These are phyloP conservation scores for Inonotus obliquus DNA, from an alignment of 1,284 basidiomycete genomes.

Conservation along the genomic window DNA sequence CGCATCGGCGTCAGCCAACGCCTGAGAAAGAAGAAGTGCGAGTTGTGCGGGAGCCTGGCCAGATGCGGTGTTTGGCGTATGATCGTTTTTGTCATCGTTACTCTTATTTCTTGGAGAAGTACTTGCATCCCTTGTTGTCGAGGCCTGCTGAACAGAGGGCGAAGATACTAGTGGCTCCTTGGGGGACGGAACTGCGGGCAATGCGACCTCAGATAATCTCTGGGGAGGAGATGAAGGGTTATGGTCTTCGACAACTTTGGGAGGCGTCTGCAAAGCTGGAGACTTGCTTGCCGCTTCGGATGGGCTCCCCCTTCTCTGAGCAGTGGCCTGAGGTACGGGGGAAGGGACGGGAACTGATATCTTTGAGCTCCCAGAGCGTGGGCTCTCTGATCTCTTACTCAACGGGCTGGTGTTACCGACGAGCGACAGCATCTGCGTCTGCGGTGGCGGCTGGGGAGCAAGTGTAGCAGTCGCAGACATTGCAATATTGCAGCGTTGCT, in stretches of 20 bases:
- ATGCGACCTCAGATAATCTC: neutral
- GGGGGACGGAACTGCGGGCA: neutral
- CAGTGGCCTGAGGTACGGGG: neutral
- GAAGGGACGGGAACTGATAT: neutral
- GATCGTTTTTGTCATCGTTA: neutral
- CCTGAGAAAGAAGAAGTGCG: constrained; percentile 15
- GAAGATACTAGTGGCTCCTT: neutral
- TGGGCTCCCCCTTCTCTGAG: neutral
- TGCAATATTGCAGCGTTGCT: neutral
- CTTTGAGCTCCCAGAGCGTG: neutral
- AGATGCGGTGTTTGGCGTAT: neutral
- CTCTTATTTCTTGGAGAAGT: neutral
- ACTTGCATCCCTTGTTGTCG: neutral
- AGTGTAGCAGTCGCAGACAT: constrained; percentile 1
- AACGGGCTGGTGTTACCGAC: neutral
- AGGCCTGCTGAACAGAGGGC: neutral
- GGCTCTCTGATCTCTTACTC: neutral
- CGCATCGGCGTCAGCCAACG: constrained; percentile 15
- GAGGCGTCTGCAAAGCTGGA: neutral
- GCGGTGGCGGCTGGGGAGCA: neutral
- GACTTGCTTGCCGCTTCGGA: neutral
- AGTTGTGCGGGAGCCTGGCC: constrained; percentile 13
- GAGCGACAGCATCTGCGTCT: neutral
- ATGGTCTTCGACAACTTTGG: neutral
- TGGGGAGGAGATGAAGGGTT: neutral